phyloP scores from a whole-genome alignment of 1,284 basidiomycete genomes.

The Cerioporus squamosus region DNA sequence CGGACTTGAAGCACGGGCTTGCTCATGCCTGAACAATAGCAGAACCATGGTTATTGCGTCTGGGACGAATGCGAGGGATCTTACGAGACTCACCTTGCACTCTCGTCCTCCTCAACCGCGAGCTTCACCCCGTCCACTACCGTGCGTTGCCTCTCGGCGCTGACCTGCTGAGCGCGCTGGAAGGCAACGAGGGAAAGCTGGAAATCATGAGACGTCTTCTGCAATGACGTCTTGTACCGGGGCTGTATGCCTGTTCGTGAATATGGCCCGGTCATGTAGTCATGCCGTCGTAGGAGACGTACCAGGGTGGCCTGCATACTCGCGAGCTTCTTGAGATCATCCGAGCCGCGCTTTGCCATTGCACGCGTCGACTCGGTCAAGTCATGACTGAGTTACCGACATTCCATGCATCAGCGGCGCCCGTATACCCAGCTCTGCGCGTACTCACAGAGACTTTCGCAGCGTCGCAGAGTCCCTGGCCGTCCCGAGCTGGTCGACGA shows the following conservation, averaged over 20 bases:
- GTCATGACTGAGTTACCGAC: conserved; percentile 62
- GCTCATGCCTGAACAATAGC: conserved; percentile 15
- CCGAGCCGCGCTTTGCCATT: conserved; percentile 93
- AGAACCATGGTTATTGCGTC: not conserved
- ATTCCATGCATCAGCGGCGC: not conserved
- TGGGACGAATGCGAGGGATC: not conserved
- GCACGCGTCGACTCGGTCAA: conserved; percentile 92
- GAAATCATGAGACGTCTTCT: conserved; percentile 94
- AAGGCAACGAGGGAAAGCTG: conserved; percentile 89
- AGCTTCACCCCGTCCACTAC: conserved; percentile 83
- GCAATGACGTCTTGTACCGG: conserved; percentile 75
- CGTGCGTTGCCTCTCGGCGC: conserved; percentile 85
- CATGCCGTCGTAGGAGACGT: not conserved
- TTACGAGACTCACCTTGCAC: conserved; percentile 36
- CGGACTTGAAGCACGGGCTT: conserved; percentile 31
- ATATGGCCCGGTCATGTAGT: conserved; percentile 1
- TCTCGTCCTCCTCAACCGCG: conserved; percentile 75
- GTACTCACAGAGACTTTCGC: conserved; percentile 77
- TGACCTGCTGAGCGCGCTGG: conserved; percentile 89
- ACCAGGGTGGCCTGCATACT: conserved; percentile 65
- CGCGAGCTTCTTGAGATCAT: conserved; percentile 88
- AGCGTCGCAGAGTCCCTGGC: conserved; percentile 75
- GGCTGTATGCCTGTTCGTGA: conserved; percentile 48
- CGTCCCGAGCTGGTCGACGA: conserved; percentile 91
- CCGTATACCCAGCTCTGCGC: not conserved